Conservation (phyloP, 257 asterid species). For the Ballota nigra region DNA sequence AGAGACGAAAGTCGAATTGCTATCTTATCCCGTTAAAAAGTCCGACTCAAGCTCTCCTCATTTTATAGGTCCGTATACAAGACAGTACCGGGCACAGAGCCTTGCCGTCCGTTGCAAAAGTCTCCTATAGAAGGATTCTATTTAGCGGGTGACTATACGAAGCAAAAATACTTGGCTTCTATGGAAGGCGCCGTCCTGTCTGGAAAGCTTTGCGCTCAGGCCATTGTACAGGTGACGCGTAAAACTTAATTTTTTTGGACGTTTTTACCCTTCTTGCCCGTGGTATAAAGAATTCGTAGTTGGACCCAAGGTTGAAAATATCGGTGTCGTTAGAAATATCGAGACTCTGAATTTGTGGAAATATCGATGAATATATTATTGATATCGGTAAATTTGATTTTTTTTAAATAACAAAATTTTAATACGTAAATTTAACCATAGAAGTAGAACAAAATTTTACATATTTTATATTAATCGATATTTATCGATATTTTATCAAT, state of each 20-base stretch:
- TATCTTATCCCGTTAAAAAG: neutral
- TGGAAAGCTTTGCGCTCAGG: slow-evolving; percentile 94
- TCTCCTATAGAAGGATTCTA: slow-evolving; percentile 90
- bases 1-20: slow-evolving; percentile 3
- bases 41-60: slow-evolving; percentile 11
- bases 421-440: too few relatives aligned
- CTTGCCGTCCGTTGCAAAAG: slow-evolving; percentile 85
- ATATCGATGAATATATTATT: too few relatives aligned
- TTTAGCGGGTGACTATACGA: slow-evolving; percentile 96
- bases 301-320: too few relatives aligned
- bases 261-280: too few relatives aligned
- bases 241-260: too few relatives aligned
- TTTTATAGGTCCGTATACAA: slow-evolving; percentile 83
- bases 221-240: slow-evolving; percentile 91
- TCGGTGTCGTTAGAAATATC: too few relatives aligned
- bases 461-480: too few relatives aligned
- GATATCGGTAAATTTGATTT: too few relatives aligned
- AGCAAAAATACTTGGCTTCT: slow-evolving; percentile 95
- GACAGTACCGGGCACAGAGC: slow-evolving; percentile 92
- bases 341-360: too few relatives aligned
- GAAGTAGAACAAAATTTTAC: too few relatives aligned
- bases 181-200: slow-evolving; percentile 99
- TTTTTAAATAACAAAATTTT: too few relatives aligned
- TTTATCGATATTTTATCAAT: too few relatives aligned
- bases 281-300: neutral